phyloP scores from a whole-genome alignment of 495 filamentous ascomycete species.

The Neurospora sp. region DNA sequence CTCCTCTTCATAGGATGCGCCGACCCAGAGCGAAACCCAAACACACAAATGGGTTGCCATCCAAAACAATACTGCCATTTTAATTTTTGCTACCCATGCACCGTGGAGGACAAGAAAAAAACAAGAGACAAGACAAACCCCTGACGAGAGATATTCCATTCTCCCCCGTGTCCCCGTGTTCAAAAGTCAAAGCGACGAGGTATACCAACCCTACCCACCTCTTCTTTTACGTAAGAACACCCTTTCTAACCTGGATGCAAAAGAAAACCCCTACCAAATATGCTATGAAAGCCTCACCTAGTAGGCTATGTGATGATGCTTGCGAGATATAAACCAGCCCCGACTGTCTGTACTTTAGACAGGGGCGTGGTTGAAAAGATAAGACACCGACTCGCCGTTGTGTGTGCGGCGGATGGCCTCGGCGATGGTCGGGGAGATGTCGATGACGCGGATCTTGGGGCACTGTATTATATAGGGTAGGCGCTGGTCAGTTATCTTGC shows the following conservation, averaged over 20 bases:
- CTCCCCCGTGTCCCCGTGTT: not conserved
- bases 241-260: not conserved
- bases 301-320: not conserved
- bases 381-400: slow-evolving; percentile 77
- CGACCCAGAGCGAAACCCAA: not conserved
- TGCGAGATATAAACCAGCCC: not conserved
- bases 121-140: not conserved
- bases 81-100: not conserved
- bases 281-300: not conserved
- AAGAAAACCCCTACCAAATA: not conserved
- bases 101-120: not conserved
- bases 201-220: not conserved
- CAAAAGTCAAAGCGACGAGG: not conserved
- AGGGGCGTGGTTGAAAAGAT: slow-evolving; percentile 87
- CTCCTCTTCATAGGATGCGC: not conserved
- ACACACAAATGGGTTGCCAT: not conserved
- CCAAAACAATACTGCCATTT: not conserved
- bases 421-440: slow-evolving; percentile 72
- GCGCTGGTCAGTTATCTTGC: not conserved
- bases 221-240: not conserved
- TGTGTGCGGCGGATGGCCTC: slow-evolving; percentile 82
- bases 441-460: slow-evolving; percentile 75
- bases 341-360: slow-evolving; percentile 22
- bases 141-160: not conserved
- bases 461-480: slow-evolving; percentile 33